Evolutionary conservation across 2,329 filamentous ascomycete genomes (phyloP).

Genomic region (Colletotrichum zoysiae): DNA sequence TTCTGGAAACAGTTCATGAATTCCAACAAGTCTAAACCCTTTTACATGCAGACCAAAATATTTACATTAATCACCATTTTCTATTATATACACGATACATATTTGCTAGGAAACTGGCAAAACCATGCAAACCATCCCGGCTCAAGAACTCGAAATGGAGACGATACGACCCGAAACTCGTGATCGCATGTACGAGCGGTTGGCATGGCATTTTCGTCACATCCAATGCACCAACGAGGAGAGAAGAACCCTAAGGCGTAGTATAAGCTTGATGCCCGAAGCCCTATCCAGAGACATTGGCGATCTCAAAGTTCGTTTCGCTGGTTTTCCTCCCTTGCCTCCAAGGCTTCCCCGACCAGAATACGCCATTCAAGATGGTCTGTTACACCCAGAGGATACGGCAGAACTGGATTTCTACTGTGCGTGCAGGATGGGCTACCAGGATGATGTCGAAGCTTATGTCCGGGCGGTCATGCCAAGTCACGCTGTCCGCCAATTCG

Average conservation of each 20-base stretch:
- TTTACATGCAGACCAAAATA: no score
- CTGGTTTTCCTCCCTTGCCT: not conserved
- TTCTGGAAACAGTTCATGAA: not conserved
- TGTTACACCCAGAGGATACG: not conserved
- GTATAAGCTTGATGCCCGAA: not conserved
- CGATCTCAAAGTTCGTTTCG: conserved; percentile 6
- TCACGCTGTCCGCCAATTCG: conserved; percentile 17
- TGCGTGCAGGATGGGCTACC: conserved; percentile 2
- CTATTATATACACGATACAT: not conserved
- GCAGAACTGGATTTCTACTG: conserved; percentile 2
- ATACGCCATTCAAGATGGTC: not conserved
- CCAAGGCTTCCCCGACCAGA: conserved; percentile 11
- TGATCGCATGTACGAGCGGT: not conserved
- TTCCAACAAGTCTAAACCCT: no score
- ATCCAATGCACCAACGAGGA: not conserved
- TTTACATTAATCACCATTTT: not conserved
- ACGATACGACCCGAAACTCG: not conserved
- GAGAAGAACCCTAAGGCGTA: not conserved
- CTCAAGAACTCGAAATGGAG: not conserved
- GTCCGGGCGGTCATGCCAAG: not conserved
- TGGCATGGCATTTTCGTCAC: not conserved
- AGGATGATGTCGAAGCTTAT: not conserved
- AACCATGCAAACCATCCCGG: not conserved
- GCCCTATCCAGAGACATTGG: not conserved
- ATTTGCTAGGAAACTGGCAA: not conserved